These are phyloP conservation scores for Sporothrix humicola DNA, from an alignment of 2,329 filamentous ascomycete species.

Conservation along the genomic window DNA sequence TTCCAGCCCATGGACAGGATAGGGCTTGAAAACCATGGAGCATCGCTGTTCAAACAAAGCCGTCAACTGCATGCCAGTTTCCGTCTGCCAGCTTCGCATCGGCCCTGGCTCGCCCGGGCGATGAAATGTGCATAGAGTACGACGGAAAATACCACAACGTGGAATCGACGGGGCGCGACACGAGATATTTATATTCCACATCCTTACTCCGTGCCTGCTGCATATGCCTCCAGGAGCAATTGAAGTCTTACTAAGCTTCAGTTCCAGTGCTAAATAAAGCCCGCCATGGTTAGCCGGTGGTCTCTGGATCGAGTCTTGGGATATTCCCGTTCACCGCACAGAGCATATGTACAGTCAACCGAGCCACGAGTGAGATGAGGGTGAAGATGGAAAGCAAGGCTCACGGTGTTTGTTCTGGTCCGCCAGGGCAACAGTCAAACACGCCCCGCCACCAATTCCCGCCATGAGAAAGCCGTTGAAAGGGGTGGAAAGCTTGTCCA, in stretches of 20 bases:
- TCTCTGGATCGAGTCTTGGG: not conserved
- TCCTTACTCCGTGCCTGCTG: not conserved
- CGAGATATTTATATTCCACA: not conserved
- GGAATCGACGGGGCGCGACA: no score
- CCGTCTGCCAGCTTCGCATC: constrained; percentile 1
- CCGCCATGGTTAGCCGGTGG: not conserved
- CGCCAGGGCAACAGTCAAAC: no score
- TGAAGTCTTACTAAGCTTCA: constrained; percentile 7
- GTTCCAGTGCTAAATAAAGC: not conserved
- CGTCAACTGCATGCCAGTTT: not conserved
- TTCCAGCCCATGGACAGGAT: not conserved
- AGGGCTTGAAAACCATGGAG: not conserved
- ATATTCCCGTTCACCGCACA: constrained; percentile 21
- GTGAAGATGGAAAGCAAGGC: not conserved
- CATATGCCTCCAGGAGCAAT: not conserved
- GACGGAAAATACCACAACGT: no score
- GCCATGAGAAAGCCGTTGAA: not conserved
- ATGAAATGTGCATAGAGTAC: no score
- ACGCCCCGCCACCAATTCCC: no score
- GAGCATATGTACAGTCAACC: not conserved
- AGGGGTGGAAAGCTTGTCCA: constrained; percentile 15
- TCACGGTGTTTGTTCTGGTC: not conserved
- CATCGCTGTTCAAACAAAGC: constrained; percentile 1
- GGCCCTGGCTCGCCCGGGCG: not conserved
- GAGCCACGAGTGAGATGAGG: not conserved